phyloP scores from a whole-genome alignment of 192 early-diverging fungal species.

The Coemansia reversa region DNA sequence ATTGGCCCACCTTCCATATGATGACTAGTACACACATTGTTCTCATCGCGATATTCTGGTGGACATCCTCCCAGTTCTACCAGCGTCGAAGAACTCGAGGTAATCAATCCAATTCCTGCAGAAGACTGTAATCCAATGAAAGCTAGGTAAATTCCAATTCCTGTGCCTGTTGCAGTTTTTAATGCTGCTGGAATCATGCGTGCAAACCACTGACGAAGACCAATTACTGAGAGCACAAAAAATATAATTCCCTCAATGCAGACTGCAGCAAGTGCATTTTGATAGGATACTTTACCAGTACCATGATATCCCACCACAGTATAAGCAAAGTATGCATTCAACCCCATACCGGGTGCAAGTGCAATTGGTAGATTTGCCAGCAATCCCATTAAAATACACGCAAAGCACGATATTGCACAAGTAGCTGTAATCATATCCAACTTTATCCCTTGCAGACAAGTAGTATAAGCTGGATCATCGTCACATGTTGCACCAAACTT shows the following conservation, averaged over 20 bases:
- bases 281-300: constrained; percentile 69
- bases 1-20: constrained; percentile 64
- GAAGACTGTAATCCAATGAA: constrained; percentile 80
- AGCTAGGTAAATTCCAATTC: constrained; percentile 76
- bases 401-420: constrained; percentile 63
- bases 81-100: constrained; percentile 60
- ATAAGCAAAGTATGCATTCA: constrained; percentile 83
- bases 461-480: constrained; percentile 59
- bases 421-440: constrained; percentile 75
- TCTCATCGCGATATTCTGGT: constrained; percentile 55
- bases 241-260: constrained; percentile 83
- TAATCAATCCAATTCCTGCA: constrained; percentile 77
- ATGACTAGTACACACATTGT: constrained; percentile 59
- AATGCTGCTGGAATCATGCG: constrained; percentile 67
- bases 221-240: constrained; percentile 70
- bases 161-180: constrained; percentile 71
- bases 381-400: constrained; percentile 65
- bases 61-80: constrained; percentile 74
- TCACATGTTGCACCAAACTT: constrained; percentile 59
- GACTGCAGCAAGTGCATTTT: constrained; percentile 71
- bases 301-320: constrained; percentile 81
- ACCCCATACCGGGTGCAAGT: constrained; percentile 80
- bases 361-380: constrained; percentile 77
- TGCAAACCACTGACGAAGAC: constrained; percentile 79
- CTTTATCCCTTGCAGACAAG: constrained; percentile 62